Evolutionary conservation across 2,329 filamentous ascomycete species (phyloP), one percentile per base, ranked within the genome.

Genomic region (Verticillium nubilum): DNA sequence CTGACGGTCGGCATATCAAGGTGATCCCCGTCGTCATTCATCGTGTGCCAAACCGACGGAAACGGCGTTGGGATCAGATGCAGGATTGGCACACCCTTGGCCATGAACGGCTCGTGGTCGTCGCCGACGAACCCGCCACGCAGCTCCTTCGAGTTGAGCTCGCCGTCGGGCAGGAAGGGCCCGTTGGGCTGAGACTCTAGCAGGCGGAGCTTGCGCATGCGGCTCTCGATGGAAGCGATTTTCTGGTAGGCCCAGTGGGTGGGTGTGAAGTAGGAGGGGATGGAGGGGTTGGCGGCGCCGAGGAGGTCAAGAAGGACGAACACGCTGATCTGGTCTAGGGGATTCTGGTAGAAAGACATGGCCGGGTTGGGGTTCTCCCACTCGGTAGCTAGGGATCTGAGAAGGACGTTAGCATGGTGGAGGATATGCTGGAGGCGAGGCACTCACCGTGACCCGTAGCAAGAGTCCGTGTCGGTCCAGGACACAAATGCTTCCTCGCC

Each of bases 231-330:
- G 0, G 73, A 71, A 0, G 87, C 85, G 73, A 94, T 80, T 59
- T 80, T 79, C 65, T 83, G 78, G 71, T 94, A 94, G 7, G 90
- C 90, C 91, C 91, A 95, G 68, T 94, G 90, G 0, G 90, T 94
- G 1, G 87, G 89, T 64, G 84, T 81, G 71, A 91, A 93, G 73
- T 90, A 91, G 0, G 87, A 90, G 1, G 86, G 87, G 3, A 94
- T 80, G 0, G 62, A 74, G 0, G 89, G 88, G 27, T 78, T 70
- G 25, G 81, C 75, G 1, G 83, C 72, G 1, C 90, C 90, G 1
- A 94, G 80, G 7, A 94, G 79, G 69, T 94, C 90, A 23, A 94
- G 81, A 4, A 94, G 81, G 15, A 92, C 79, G 69, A 93, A 92
- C 4, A 94, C 76, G 47, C 85, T 86, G 63, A 96, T 94, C 57